Percentiles rank a stretch among this genome's conserved stretches.
These are phyloP conservation scores for Acanthamoeba triangularis DNA, from an alignment of 208 protist genomes.

Conservation along the genomic window DNA sequence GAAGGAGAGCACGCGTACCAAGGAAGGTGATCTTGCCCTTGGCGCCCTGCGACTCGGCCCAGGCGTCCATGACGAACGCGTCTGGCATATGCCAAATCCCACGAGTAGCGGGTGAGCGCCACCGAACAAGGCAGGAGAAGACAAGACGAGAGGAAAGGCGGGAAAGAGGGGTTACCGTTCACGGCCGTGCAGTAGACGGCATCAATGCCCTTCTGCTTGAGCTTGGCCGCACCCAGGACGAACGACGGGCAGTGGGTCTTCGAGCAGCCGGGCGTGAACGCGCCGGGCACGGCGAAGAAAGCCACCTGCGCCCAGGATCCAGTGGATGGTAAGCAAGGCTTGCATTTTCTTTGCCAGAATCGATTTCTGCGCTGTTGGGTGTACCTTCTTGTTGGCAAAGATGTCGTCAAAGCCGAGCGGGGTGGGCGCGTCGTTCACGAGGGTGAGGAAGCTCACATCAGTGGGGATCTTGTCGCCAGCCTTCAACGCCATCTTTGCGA, in stretches of 20 bases:
- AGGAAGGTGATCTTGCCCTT: slow-evolving; percentile 76
- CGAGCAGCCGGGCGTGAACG: slow-evolving; percentile 80
- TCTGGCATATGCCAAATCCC: neutral
- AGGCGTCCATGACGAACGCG: slow-evolving; percentile 75
- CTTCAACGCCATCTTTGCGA: neutral
- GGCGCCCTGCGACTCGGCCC: slow-evolving; percentile 42
- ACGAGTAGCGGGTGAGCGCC: neutral
- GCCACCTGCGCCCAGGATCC: neutral
- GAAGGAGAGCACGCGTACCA: neutral
- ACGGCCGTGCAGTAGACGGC: slow-evolving; percentile 76
- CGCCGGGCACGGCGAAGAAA: slow-evolving; percentile 76
- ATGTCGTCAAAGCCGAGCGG: slow-evolving; percentile 3
- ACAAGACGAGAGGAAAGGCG: neutral
- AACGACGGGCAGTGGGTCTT: slow-evolving; percentile 75
- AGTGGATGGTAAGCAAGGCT: neutral
- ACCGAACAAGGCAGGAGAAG: neutral
- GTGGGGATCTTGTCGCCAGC: slow-evolving; percentile 75
- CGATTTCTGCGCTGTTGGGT: neutral
- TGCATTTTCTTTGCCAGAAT: too few relatives aligned
- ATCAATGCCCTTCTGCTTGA: slow-evolving; percentile 67
- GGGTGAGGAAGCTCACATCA: slow-evolving; percentile 58
- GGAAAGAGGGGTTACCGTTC: slow-evolving; percentile 11
- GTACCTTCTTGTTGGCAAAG: slow-evolving; percentile 73
- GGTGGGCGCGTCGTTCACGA: slow-evolving; percentile 46
- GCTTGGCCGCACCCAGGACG: slow-evolving; percentile 28